Percentiles rank a stretch among this genome's conserved stretches.
Conservation (phyloP, 495 filamentous ascomycete species). For the Tuber borchii region DNA sequence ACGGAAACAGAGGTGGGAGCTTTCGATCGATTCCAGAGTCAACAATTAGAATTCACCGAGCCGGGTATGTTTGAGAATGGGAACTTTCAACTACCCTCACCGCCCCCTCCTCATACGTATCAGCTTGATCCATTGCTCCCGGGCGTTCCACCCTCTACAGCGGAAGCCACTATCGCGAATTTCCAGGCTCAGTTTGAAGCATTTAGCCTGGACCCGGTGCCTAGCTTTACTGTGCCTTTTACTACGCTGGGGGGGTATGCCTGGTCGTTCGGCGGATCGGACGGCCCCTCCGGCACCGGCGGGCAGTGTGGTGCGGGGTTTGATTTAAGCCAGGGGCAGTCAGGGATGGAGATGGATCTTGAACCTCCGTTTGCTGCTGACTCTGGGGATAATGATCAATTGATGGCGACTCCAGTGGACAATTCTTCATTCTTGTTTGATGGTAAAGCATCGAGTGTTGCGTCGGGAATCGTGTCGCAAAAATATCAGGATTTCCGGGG, state of each 20-base stretch:
- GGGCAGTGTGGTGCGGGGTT: neutral
- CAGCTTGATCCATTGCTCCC: constrained; percentile 3
- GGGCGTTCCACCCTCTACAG: neutral
- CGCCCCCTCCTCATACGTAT: neutral
- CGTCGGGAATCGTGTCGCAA: neutral
- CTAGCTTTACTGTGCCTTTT: constrained; percentile 55
- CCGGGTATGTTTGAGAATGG: constrained; percentile 1
- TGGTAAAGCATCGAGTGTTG: neutral
- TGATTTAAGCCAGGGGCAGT: neutral
- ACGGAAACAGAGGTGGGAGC: neutral
- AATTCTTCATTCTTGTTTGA: constrained; percentile 8
- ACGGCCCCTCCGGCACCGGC: neutral
- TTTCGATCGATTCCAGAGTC: constrained; percentile 4
- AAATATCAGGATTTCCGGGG: neutral
- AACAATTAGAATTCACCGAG: neutral
- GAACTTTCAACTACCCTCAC: neutral
- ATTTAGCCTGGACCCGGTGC: constrained; percentile 48
- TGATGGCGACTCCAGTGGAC: constrained; percentile 1
- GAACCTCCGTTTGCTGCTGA: neutral
- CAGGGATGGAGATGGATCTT: neutral
- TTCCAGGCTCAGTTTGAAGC: constrained; percentile 39
- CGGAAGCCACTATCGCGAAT: constrained; percentile 8
- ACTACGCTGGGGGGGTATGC: constrained; percentile 53
- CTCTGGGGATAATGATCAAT: neutral
- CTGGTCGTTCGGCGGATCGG: constrained; percentile 52